A percentile compares a stretch with the other conserved stretches of the same genome.
These are phyloP conservation scores for Acacia crassicarpa DNA, from an alignment of 306 rosid species.

Conservation along the genomic window DNA sequence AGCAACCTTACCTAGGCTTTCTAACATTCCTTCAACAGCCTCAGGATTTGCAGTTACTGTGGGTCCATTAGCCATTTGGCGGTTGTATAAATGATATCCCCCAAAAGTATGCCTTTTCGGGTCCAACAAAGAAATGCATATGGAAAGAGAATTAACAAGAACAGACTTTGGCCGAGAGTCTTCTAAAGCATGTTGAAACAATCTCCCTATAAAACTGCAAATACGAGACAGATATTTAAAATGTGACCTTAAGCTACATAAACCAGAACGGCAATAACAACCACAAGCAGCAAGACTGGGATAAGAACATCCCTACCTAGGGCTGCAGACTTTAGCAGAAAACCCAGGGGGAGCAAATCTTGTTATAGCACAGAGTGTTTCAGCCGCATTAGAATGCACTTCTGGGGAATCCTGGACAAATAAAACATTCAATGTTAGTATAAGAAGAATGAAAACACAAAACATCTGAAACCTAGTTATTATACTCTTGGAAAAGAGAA, in stretches of 20 bases:
- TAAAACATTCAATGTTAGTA: conserved; percentile 18
- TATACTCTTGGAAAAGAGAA: background rate
- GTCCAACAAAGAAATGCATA: conserved; percentile 95
- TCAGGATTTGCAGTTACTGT: conserved; percentile 75
- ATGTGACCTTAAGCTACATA: background rate
- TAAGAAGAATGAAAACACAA: background rate
- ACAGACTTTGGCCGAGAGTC: conserved; percentile 92
- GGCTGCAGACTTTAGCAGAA: conserved; percentile 77
- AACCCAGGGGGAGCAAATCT: conserved; percentile 96
- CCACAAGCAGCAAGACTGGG: too few species aligned
- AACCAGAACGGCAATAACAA: background rate
- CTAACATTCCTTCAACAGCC: conserved; percentile 97
- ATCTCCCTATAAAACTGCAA: conserved; percentile 85
- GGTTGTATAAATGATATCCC: conserved; percentile 66
- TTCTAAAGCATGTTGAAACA: conserved; percentile 90
- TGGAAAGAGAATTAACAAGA: conserved; percentile 82
- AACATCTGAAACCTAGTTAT: background rate
- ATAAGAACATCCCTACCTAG: conserved; percentile 54
- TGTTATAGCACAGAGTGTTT: conserved; percentile 92
- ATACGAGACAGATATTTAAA: conserved; percentile 18
- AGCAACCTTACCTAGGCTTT: conserved; percentile 69
- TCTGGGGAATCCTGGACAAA: conserved; percentile 82
- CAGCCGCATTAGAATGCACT: conserved; percentile 96
- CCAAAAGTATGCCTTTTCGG: conserved; percentile 79
- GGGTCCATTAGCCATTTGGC: conserved; percentile 67